These are phyloP conservation scores for Ganoderma sinense DNA, from an alignment of 1,284 basidiomycete species.

Conservation along the genomic window DNA sequence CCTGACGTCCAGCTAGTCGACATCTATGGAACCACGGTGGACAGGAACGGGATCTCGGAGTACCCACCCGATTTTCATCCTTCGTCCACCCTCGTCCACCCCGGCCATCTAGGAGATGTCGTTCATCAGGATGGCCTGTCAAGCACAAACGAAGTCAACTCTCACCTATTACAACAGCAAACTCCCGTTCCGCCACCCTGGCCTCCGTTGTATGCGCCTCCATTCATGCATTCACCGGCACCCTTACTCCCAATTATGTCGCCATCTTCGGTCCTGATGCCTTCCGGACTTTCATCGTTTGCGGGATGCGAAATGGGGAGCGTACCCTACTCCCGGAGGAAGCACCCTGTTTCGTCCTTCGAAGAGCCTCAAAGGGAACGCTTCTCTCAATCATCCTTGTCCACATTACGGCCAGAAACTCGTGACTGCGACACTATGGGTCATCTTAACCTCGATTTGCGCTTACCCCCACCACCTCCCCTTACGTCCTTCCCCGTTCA, in stretches of 20 bases:
- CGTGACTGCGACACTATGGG: neutral
- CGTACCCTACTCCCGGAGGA: neutral
- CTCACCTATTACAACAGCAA: neutral
- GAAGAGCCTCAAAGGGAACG: neutral
- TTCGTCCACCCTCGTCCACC: neutral
- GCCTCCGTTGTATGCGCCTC: neutral
- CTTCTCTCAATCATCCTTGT: too few relatives aligned
- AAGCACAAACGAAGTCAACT: neutral
- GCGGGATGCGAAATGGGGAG: too few relatives aligned
- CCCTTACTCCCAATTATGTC: neutral
- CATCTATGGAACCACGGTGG: neutral
- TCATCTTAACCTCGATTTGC: neutral
- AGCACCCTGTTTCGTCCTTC: too few relatives aligned
- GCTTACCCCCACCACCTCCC: neutral
- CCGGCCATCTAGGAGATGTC: neutral
- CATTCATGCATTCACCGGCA: neutral
- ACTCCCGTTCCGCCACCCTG: neutral
- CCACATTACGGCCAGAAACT: neutral
- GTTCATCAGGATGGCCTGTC: too few relatives aligned
- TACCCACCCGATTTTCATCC: neutral
- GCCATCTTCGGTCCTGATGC: neutral
- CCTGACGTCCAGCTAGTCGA: neutral
- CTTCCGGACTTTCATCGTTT: neutral
- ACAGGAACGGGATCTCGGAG: neutral
- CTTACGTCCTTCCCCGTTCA: neutral